Evolutionary conservation across 441 rosid genomes (phyloP).

Genomic region (Erodium moschatum): DNA sequence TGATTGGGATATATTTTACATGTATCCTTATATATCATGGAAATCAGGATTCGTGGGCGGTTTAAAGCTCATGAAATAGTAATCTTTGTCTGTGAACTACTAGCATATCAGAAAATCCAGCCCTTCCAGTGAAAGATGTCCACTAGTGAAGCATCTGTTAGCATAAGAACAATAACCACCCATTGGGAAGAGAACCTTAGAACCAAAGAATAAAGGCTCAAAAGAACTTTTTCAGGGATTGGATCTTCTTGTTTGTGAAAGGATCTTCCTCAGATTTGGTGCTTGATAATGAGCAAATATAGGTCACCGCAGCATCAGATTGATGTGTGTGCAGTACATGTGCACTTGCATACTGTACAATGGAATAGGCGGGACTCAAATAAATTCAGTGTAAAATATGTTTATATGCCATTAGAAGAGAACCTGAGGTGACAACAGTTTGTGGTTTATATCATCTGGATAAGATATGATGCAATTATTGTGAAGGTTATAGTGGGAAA

Average conservation of each 20-base stretch:
- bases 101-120: conserved; percentile 8
- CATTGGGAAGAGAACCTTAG: conserved; percentile 6
- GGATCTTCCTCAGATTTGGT: conserved; percentile 4
- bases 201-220: conserved; percentile 7
- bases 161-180: conserved; percentile 5
- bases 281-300: neutral
- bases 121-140: conserved; percentile 6
- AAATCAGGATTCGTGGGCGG: neutral
- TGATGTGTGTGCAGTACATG: neutral
- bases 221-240: conserved; percentile 3
- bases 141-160: conserved; percentile 11
- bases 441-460: conserved; percentile 9
- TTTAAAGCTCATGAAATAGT: conserved; percentile 6
- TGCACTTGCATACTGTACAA: conserved; percentile 3
- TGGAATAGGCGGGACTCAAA: neutral
- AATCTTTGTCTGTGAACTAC: conserved; percentile 5
- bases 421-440: conserved; percentile 1
- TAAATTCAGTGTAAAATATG: neutral
- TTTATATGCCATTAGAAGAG: conserved; percentile 2
- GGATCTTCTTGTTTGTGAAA: conserved; percentile 7
- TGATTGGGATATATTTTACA: neutral
- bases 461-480: conserved; percentile 11
- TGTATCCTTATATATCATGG: neutral
- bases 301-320: conserved; percentile 4
- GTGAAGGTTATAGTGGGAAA: neutral